Conservation (phyloP, 768 basidiomycete species). For the Lactarius akahatsu region DNA sequence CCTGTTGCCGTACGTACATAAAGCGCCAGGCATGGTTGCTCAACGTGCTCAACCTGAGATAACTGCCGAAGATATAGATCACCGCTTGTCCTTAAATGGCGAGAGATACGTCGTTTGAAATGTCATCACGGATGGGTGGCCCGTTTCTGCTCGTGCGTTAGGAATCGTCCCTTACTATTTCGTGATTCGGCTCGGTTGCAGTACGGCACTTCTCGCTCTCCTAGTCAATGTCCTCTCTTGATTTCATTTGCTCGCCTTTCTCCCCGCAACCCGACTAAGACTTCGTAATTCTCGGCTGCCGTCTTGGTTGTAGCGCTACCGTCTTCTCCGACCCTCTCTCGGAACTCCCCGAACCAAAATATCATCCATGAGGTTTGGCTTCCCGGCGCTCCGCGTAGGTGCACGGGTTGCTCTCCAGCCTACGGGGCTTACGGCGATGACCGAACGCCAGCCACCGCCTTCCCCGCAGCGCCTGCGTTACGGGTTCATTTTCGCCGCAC, state of each 20-base stretch:
- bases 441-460: slow-evolving; percentile 19
- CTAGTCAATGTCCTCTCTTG: slow-evolving; percentile 21
- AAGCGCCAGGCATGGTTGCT: slow-evolving; percentile 16
- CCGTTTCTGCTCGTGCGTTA: slow-evolving; percentile 11
- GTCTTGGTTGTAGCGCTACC: not conserved
- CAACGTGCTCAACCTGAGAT: slow-evolving; percentile 25
- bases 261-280: slow-evolving; percentile 9
- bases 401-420: not conserved
- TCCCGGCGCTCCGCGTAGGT: slow-evolving; percentile 20
- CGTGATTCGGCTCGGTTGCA: slow-evolving; percentile 21
- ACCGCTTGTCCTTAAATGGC: slow-evolving; percentile 22
- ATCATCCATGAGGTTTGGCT: not conserved
- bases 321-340: slow-evolving; percentile 1
- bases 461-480: slow-evolving; percentile 25
- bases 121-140: slow-evolving; percentile 25
- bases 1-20: slow-evolving; percentile 20
- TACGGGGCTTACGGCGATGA: slow-evolving; percentile 10
- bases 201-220: slow-evolving; percentile 26
- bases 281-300: slow-evolving; percentile 9
- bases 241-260: not conserved
- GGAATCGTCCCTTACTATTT: slow-evolving; percentile 23
- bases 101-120: slow-evolving; percentile 13
- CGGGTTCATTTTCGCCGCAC: not conserved
- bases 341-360: slow-evolving; percentile 11
- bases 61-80: slow-evolving; percentile 27